These are phyloP conservation scores for Pythium periplocum DNA, from an alignment of 352 stramenopile genomes.

Conservation along the genomic window DNA sequence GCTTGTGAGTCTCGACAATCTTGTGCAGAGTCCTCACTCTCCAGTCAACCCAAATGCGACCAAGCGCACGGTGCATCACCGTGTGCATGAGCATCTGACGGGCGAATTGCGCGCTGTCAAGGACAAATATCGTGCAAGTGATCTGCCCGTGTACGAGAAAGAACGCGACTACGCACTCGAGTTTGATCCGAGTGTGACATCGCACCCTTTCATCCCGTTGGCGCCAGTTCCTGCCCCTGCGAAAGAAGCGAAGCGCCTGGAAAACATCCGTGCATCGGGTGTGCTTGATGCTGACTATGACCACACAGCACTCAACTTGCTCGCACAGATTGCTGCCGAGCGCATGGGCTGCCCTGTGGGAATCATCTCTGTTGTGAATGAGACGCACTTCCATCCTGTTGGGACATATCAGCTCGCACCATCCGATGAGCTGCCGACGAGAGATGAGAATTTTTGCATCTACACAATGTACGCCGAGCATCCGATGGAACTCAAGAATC, in stretches of 20 bases:
- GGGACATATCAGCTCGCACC: conserved; percentile 37
- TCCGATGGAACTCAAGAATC: conserved; percentile 59
- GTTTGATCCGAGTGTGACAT: conserved; percentile 30
- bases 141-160: conserved; percentile 22
- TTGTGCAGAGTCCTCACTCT: neutral
- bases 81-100: conserved; percentile 39
- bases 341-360: conserved; percentile 48
- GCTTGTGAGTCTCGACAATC: conserved; percentile 17
- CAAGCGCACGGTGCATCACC: conserved; percentile 2
- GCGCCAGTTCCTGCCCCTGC: conserved; percentile 28
- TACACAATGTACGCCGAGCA: conserved; percentile 56
- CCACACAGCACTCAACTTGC: conserved; percentile 36
- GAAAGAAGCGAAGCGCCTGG: conserved; percentile 40
- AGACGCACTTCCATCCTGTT: conserved; percentile 43
- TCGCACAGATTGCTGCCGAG: conserved; percentile 47
- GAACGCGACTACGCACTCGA: conserved; percentile 45
- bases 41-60: conserved; percentile 30
- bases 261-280: conserved; percentile 37
- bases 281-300: conserved; percentile 41
- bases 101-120: conserved; percentile 26
- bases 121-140: conserved; percentile 11
- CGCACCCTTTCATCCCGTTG: conserved; percentile 34
- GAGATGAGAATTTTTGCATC: conserved; percentile 54
- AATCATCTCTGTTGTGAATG: conserved; percentile 53
- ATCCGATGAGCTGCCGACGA: conserved; percentile 21